These are phyloP conservation scores for Arabidopsis thaliana DNA, from an alignment of 345 rosid genomes.

Conservation along the genomic window DNA sequence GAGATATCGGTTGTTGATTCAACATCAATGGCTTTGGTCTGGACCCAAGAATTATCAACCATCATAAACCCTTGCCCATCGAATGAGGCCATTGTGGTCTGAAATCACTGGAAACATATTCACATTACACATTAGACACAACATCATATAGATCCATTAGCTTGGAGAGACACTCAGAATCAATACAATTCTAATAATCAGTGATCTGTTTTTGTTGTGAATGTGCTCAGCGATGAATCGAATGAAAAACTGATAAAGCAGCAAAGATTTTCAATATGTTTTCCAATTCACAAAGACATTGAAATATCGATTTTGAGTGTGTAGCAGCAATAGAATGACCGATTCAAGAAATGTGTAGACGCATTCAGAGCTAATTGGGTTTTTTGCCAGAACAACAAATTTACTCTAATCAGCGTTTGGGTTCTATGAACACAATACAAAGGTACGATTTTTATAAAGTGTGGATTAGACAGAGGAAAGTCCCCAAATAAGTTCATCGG, in stretches of 20 bases:
- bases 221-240: neutral
- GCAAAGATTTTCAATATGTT: neutral
- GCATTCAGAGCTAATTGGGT: neutral
- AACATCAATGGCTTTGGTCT: conserved; percentile 45
- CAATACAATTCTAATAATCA: neutral
- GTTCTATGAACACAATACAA: neutral
- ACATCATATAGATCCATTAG: conserved; percentile 1
- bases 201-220: neutral
- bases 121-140: neutral
- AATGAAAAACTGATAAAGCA: neutral
- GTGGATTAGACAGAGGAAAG: conserved; percentile 8
- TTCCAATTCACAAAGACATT: neutral
- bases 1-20: conserved; percentile 41
- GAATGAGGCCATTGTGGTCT: conserved; percentile 44
- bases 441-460: conserved; percentile 23
- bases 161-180: neutral
- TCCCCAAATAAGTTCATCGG: conserved; percentile 11
- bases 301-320: neutral
- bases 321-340: neutral
- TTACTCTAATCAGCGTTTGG: neutral
- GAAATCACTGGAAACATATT: neutral
- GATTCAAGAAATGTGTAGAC: conserved; percentile 5
- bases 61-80: conserved; percentile 43
- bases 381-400: neutral
- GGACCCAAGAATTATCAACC: conserved; percentile 41